Percentiles rank a stretch among this genome's conserved stretches.
These are phyloP conservation scores for Graphilbum ipis-grandicollis DNA, from an alignment of 2,329 filamentous ascomycete species.

Conservation along the genomic window DNA sequence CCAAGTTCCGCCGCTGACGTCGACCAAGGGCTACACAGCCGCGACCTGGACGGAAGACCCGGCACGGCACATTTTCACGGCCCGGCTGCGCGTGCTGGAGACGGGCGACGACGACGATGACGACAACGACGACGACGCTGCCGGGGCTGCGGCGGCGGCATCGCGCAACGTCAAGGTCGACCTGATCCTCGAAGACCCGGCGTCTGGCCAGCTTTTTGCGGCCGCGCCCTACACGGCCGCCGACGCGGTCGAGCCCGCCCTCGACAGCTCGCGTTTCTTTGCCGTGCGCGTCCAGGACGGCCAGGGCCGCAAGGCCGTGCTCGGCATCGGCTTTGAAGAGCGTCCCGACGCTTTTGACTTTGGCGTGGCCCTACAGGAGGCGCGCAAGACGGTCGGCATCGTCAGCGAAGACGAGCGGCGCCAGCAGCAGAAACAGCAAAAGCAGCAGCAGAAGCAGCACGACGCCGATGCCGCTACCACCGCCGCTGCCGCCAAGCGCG, in stretches of 20 bases:
- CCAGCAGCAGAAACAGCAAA: conserved; percentile 16
- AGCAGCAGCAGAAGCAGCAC: conserved; percentile 28
- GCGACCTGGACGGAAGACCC: conserved; percentile 58
- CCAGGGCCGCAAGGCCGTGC: conserved; percentile 54
- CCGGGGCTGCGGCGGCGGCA: conserved; percentile 12
- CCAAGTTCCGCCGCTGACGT: conserved; percentile 64
- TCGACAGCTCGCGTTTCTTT: conserved; percentile 73
- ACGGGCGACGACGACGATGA: conserved; percentile 36
- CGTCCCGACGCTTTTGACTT: conserved; percentile 77
- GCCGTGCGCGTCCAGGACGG: conserved; percentile 65
- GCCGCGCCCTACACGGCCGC: conserved; percentile 58
- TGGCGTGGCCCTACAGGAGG: conserved; percentile 62
- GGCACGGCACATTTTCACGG: conserved; percentile 68
- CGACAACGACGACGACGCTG: conserved; percentile 19
- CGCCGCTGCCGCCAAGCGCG: conserved; percentile 36
- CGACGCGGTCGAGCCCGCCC: conserved; percentile 54
- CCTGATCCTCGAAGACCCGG: conserved; percentile 62
- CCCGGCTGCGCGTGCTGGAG: conserved; percentile 62
- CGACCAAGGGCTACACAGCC: conserved; percentile 64
- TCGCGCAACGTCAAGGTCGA: conserved; percentile 46
- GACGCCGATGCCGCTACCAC: conserved; percentile 12
- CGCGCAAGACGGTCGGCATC: conserved; percentile 50
- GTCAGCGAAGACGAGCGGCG: conserved; percentile 20
- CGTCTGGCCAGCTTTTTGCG: conserved; percentile 60
- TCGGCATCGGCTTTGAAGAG: conserved; percentile 81